Percentiles rank a stretch among this genome's conserved stretches.
Evolutionary conservation across 192 early-diverging fungal genomes (phyloP).

Genomic region (Backusella parvicylindrica): DNA sequence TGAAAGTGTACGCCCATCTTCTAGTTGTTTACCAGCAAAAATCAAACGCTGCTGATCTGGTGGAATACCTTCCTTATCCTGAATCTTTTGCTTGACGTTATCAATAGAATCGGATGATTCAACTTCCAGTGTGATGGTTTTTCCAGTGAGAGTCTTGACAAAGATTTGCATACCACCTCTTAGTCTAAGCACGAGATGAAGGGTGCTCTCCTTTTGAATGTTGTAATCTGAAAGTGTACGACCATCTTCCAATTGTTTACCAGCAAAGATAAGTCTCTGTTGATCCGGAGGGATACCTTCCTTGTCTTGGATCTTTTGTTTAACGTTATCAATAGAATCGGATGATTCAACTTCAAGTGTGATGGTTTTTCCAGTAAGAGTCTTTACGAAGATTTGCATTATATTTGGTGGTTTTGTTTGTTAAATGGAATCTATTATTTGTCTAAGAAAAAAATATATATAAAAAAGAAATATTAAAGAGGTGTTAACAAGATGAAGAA

Average conservation of each 20-base stretch:
- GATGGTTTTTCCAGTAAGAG: constrained; percentile 64
- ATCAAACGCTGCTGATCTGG: constrained; percentile 99
- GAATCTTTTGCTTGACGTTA: constrained; percentile 62
- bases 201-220: constrained; percentile 66
- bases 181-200: constrained; percentile 66
- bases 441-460: neutral
- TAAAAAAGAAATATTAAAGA: neutral
- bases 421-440: neutral
- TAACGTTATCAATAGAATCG: neutral
- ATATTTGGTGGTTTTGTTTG: neutral
- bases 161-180: constrained; percentile 62
- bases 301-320: neutral
- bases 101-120: constrained; percentile 53
- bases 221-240: constrained; percentile 65
- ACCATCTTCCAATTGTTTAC: constrained; percentile 42
- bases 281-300: constrained; percentile 65
- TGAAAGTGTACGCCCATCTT: constrained; percentile 95
- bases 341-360: constrained; percentile 58
- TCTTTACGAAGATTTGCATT: constrained; percentile 67
- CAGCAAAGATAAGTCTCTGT: constrained; percentile 63
- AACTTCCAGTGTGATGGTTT: constrained; percentile 60
- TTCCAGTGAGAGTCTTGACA: constrained; percentile 59
- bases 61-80: constrained; percentile 79
- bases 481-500: neutral
- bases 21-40: constrained; percentile 99